Conservation (phyloP, 2,329 filamentous ascomycete species). For the Alternaria longipes region DNA sequence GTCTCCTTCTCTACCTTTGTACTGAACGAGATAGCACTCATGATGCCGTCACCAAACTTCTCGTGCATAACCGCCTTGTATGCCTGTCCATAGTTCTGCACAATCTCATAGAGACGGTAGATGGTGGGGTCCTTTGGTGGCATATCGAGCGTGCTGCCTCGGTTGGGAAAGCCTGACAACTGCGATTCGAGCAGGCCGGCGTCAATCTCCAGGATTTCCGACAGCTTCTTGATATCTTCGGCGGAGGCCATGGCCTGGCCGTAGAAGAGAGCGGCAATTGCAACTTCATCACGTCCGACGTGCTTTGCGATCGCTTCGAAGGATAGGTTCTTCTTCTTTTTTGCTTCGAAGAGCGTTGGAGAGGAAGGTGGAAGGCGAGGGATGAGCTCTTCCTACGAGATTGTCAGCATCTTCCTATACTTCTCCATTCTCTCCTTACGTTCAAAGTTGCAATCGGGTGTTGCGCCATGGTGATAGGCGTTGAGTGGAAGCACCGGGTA, state of each 20-base stretch:
- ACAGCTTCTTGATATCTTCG: constrained; percentile 74
- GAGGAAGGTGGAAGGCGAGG: constrained; percentile 76
- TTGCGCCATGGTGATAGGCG: constrained; percentile 44
- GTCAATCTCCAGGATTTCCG: constrained; percentile 70
- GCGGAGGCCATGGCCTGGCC: constrained; percentile 79
- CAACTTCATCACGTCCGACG: constrained; percentile 82
- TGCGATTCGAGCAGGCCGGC: constrained; percentile 66
- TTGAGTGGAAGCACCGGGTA: constrained; percentile 39
- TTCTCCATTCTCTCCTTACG: constrained; percentile 23
- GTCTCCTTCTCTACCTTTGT: constrained; percentile 95
- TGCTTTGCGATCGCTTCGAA: constrained; percentile 81
- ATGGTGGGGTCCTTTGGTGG: constrained; percentile 86
- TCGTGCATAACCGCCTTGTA: constrained; percentile 96
- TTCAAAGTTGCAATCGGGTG: constrained; percentile 53
- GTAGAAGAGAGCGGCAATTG: constrained; percentile 89
- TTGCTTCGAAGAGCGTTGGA: constrained; percentile 79
- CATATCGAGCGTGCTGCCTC: constrained; percentile 82
- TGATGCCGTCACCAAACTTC: constrained; percentile 83
- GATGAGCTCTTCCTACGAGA: constrained; percentile 67
- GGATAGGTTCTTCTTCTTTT: constrained; percentile 76
- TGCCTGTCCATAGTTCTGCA: constrained; percentile 96
- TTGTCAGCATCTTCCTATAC: constrained; percentile 18
- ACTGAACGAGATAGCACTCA: constrained; percentile 92
- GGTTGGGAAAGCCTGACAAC: constrained; percentile 79
- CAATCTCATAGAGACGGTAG: constrained; percentile 90